A percentile compares a stretch with the other conserved stretches of the same genome.
These are phyloP conservation scores for Manihot esculenta DNA, from an alignment of 441 rosid genomes.

Conservation along the genomic window DNA sequence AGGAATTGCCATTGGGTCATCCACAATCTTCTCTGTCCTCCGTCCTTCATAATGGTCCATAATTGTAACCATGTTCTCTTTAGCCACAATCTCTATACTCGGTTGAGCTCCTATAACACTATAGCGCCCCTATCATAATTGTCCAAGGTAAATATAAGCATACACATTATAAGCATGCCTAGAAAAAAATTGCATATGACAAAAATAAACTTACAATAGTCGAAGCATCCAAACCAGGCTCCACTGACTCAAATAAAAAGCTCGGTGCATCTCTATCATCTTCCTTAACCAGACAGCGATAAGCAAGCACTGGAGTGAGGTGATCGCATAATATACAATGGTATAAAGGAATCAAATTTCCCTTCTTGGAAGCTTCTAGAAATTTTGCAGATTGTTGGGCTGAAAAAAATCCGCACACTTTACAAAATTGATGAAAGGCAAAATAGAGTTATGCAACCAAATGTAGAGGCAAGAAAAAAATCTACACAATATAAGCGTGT, in stretches of 20 bases:
- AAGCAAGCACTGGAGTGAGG: constrained; percentile 84
- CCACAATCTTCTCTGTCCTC: constrained; percentile 69
- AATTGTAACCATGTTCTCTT: constrained; percentile 74
- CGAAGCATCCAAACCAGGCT: constrained; percentile 70
- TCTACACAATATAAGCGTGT: not conserved
- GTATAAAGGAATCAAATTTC: constrained; percentile 73
- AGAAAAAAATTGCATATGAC: not conserved
- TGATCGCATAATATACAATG: constrained; percentile 82
- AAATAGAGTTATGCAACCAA: not conserved
- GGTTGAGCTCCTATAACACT: constrained; percentile 96
- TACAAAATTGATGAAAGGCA: not conserved
- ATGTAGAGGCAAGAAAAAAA: not conserved
- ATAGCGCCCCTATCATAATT: constrained; percentile 64
- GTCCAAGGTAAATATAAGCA: not conserved
- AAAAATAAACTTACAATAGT: constrained; percentile 45
- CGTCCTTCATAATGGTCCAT: constrained; percentile 69
- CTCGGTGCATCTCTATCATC: constrained; percentile 98
- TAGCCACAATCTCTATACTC: constrained; percentile 77
- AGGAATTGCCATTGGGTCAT: constrained; percentile 89
- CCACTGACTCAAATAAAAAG: constrained; percentile 87
- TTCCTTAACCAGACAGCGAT: constrained; percentile 85
- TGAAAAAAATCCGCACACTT: constrained; percentile 23
- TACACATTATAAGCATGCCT: not conserved
- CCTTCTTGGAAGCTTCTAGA: constrained; percentile 63
- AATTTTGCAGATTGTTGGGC: constrained; percentile 57